Evolutionary conservation across 805 yeast species (phyloP), one percentile per base, ranked within the genome.

Genomic region (Ogataea nonfermentans): DNA sequence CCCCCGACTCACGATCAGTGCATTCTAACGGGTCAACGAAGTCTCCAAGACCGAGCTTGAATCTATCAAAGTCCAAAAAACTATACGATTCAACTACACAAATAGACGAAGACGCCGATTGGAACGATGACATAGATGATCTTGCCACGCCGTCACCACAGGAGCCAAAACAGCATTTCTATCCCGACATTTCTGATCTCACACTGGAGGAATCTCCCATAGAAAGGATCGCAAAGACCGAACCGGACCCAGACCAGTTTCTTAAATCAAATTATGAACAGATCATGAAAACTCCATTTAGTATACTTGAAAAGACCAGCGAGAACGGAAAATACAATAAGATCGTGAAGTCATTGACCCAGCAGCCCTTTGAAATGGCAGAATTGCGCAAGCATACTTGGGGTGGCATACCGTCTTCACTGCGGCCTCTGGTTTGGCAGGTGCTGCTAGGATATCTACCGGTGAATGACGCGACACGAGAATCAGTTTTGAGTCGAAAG

Each of bases 341-440:
- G 58, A 88, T 89, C 60, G 82, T 81, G 39, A 69, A 70, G 22
- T 70, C 87, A 3, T 62, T 91, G 24, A 63, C 67, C 6, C 64
- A 62, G 17, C 71, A 71, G 38, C 66, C 68, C n/a, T 78, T 90
- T 25, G 85, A 87, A 48, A 60, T 86, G 43, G 72, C 70, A 34
- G 89, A 81, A 35, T 68, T 93, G 38, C 74, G 87, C 46, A 79
- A 84, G 56, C 71, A 89, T 35, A 76, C 96, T 12, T 93, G 99
- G 98, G 84, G 90, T 53, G 99, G 99, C 2, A 77, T 93, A 5
- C 98, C 99, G 0, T 66, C 74, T 9, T 81, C 80, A 41, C 70
- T 89, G 41, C 70, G 98, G 43, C 85, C 97, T 0, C 64, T 82
- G 28, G 78, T 85, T 9, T 93, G 99, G 99, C 95, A 88, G 63